Base-by-base conservation (phyloP, 2,329 filamentous ascomycete genomes). In the Diaporthe vexans region DNA sequence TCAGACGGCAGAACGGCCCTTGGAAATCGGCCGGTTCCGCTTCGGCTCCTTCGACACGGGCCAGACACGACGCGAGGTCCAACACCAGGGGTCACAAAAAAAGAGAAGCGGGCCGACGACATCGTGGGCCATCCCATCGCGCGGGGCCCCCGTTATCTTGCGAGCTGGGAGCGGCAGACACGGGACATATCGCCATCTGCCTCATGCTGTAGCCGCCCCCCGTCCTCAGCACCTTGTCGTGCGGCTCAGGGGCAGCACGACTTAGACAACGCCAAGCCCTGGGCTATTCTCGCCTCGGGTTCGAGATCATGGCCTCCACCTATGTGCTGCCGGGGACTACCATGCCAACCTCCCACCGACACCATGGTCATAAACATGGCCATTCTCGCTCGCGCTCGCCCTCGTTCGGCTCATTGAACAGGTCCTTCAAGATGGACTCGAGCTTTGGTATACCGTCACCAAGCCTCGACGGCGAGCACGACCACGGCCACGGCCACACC, bases 251-350 rank as follows among this genome's bases (percentile, higher is more conserved):
- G 46, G 58, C 58, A 48, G 29, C 51, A 40, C 52, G 54, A 59
- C 59, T 54, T 73, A 54, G 10, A 56, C 35, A 26, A 48, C 48
- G 57, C 69, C 37, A 58, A 58, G 54, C 24, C 40, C 29, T 33
- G 35, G 71, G 54, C 67, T 52, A 40, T 51, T 70, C 57, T 61
- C 54, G 48, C 26, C 58, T 29, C 26, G 7, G 70, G 51, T 68
- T 24, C 51, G 57, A 46, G 71, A 82, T 74, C 73, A 89, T 89
- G 86, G 85, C 87, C 75, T 87, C 88, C 51, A 86, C 89, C 29
- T 91, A 89, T 79, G 84, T 85, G 69, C 81, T 91, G 72, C 89
- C 89, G n/a, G 85, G 87, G 48, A 84, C 88, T 48, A 83, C 87
- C 52, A 80, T 89, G 59, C 85, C 86, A 70, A 87, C 87, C 77